A percentile compares a stretch with the other conserved stretches of the same genome.
These are phyloP conservation scores for Alnus glutinosa DNA, from an alignment of 306 rosid species.

Conservation along the genomic window DNA sequence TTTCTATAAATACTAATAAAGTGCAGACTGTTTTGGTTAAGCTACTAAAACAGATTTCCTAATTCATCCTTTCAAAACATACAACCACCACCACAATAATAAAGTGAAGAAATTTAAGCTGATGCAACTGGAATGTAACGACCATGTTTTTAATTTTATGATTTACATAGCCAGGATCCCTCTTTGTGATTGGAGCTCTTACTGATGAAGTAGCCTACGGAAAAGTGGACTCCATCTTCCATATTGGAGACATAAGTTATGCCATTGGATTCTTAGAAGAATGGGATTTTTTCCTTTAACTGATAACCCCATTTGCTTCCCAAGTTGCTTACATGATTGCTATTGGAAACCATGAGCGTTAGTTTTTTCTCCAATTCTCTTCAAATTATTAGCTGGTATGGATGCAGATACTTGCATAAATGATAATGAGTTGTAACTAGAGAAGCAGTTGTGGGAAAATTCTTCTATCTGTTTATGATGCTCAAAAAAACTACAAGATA, in stretches of 20 bases:
- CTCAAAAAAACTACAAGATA: no score
- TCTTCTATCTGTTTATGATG: no score
- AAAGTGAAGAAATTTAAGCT: no score
- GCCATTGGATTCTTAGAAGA: constrained; percentile 53
- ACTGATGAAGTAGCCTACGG: constrained; percentile 46
- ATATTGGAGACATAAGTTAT: no score
- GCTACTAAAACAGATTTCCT: no score
- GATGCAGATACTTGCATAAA: not conserved
- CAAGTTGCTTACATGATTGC: constrained; percentile 54
- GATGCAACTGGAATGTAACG: no score
- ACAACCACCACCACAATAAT: no score
- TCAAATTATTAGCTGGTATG: not conserved
- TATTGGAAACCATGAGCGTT: constrained; percentile 63
- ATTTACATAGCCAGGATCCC: constrained; percentile 75
- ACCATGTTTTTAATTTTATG: not conserved
- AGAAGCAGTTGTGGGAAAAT: no score
- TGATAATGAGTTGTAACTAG: no score
- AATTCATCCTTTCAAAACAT: no score
- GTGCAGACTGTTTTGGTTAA: no score
- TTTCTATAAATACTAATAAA: no score
- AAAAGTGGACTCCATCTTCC: constrained; percentile 47
- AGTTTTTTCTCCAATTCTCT: not conserved
- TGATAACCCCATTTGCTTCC: constrained; percentile 65
- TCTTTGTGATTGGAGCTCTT: constrained; percentile 60
- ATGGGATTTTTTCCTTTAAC: constrained; percentile 83